phyloP scores from a whole-genome alignment of 768 basidiomycete species.

The Boletus fagicola region DNA sequence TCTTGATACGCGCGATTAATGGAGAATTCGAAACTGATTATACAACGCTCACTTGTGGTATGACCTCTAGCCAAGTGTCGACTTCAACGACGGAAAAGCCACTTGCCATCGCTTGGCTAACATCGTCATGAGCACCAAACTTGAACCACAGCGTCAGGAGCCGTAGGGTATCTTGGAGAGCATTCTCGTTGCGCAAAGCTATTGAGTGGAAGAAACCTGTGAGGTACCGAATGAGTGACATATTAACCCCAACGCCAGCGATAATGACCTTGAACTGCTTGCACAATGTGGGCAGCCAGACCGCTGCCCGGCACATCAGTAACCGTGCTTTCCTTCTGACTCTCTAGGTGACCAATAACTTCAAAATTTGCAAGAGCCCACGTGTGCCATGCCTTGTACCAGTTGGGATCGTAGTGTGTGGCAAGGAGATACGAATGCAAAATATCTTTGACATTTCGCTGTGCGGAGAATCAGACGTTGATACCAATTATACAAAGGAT shows the following conservation, averaged over 20 bases:
- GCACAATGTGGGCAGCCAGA: constrained; percentile 81
- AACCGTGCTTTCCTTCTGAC: constrained; percentile 52
- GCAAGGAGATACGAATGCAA: constrained; percentile 82
- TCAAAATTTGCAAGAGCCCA: constrained; percentile 98
- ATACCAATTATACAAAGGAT: neutral
- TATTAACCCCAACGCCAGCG: neutral
- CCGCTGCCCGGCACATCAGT: constrained; percentile 58
- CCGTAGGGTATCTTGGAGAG: constrained; percentile 91
- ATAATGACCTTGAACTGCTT: constrained; percentile 79
- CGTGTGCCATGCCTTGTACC: constrained; percentile 99
- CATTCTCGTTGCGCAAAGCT: constrained; percentile 81
- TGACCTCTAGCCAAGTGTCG: constrained; percentile 98
- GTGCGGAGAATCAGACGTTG: constrained; percentile 14
- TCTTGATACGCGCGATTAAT: constrained; percentile 44
- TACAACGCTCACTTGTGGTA: constrained; percentile 73
- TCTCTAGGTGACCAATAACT: constrained; percentile 80
- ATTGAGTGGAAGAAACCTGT: constrained; percentile 95
- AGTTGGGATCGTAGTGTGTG: constrained; percentile 88
- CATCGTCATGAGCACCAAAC: constrained; percentile 86
- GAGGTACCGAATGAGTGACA: constrained; percentile 8
- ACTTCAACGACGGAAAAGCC: constrained; percentile 90
- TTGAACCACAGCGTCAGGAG: constrained; percentile 98
- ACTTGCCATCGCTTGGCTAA: constrained; percentile 82
- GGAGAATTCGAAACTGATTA: neutral
- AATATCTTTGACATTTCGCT: constrained; percentile 82